Percentiles rank a stretch among this genome's conserved stretches.
Evolutionary conservation across 805 yeast species (phyloP).

Genomic region (Candida stauntonica): DNA sequence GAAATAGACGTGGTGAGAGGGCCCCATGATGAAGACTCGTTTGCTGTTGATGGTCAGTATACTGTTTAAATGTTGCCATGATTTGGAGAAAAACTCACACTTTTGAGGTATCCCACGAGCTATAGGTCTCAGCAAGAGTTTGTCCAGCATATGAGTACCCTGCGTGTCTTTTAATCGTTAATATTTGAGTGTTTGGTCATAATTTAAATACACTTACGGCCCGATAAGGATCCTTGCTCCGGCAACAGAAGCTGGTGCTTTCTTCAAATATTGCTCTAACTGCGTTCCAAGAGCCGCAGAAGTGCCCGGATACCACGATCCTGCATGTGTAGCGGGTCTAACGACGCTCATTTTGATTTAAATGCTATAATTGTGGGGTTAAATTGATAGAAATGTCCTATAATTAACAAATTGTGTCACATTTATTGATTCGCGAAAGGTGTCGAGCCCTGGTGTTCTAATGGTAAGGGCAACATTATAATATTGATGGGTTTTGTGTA

Average conservation of each 20-base stretch:
- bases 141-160: slow-evolving; percentile 83
- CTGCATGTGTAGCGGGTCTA: slow-evolving; percentile 64
- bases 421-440: no score
- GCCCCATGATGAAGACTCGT: slow-evolving; percentile 81
- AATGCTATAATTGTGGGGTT: no score
- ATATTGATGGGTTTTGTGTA: no score
- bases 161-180: slow-evolving; percentile 56
- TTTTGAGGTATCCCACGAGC: slow-evolving; percentile 56
- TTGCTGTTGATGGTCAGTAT: neutral
- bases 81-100: slow-evolving; percentile 28
- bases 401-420: no score
- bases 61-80: no score
- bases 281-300: slow-evolving; percentile 42
- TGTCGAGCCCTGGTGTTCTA: no score
- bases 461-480: no score
- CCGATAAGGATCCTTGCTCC: slow-evolving; percentile 53
- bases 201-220: slow-evolving; percentile 33
- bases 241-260: slow-evolving; percentile 30
- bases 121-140: slow-evolving; percentile 73
- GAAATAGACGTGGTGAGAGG: slow-evolving; percentile 88
- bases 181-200: neutral
- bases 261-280: slow-evolving; percentile 42
- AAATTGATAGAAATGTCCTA: no score
- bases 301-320: slow-evolving; percentile 75
- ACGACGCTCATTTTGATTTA: no score